Percentiles rank a stretch among this genome's conserved stretches.
Conservation (phyloP, 805 yeast genomes). For the Saturnispora saitoi region DNA sequence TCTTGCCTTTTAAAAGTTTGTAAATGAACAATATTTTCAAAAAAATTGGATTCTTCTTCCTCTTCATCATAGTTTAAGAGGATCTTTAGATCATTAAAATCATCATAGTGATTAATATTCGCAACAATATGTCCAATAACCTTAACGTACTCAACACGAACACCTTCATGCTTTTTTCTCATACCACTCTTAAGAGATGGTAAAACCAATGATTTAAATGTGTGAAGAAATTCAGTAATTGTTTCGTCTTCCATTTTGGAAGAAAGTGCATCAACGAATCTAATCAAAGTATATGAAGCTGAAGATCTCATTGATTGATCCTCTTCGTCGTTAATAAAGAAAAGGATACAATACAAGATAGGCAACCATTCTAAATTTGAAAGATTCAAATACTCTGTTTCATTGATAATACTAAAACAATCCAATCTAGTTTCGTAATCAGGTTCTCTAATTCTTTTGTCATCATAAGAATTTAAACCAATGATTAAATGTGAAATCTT, state of each 20-base stretch:
- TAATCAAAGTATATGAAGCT: constrained; percentile 53
- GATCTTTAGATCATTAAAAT: constrained; percentile 56
- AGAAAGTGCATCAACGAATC: constrained; percentile 54
- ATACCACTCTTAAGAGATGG: constrained; percentile 64
- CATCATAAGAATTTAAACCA: constrained; percentile 64
- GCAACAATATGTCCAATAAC: constrained; percentile 57
- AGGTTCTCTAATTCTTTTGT: constrained; percentile 54
- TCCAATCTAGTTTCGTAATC: constrained; percentile 70
- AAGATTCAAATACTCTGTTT: constrained; percentile 36
- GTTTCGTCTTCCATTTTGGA: constrained; percentile 21
- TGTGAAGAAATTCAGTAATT: constrained; percentile 26
- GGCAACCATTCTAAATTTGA: constrained; percentile 70
- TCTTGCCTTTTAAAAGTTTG: constrained; percentile 81
- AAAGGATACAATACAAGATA: constrained; percentile 57
- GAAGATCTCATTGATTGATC: constrained; percentile 77
- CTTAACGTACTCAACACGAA: constrained; percentile 64
- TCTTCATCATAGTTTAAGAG: constrained; percentile 59
- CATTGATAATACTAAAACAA: constrained; percentile 61
- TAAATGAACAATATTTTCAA: constrained; percentile 62
- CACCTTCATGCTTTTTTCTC: constrained; percentile 48
- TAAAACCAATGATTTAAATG: constrained; percentile 46
- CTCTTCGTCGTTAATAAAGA: constrained; percentile 63
- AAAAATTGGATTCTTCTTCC: constrained; percentile 69
- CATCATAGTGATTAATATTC: constrained; percentile 34
- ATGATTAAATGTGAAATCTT: constrained; percentile 44